Conservation (phyloP, 2,329 filamentous ascomycete species). For the Aspergillus sp. region DNA sequence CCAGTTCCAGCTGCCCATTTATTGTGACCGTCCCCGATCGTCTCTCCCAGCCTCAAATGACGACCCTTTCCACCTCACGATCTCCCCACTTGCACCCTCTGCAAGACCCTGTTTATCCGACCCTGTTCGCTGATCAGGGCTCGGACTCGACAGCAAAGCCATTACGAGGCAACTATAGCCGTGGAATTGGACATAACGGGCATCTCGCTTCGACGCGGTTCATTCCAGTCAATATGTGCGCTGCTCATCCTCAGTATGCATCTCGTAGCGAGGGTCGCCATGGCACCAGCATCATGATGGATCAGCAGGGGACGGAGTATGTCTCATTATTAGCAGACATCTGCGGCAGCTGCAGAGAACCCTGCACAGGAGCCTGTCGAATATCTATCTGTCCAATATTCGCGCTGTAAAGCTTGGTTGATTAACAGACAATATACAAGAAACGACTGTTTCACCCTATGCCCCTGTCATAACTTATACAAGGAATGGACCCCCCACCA, state of each 20-base stretch:
- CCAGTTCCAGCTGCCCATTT: background rate
- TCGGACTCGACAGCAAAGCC: background rate
- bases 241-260: no score
- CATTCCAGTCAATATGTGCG: no score
- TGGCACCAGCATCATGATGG: background rate
- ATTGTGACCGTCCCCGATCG: background rate
- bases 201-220: no score
- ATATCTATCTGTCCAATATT: no score
- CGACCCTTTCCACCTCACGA: background rate
- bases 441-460: no score
- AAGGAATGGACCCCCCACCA: no score
- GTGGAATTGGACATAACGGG: no score
- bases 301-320: background rate
- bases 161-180: no score
- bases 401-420: no score
- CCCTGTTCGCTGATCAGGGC: background rate
- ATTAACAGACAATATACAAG: no score
- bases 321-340: background rate
- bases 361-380: no score
- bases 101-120: background rate
- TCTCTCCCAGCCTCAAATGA: background rate
- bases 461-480: no score
- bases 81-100: background rate
- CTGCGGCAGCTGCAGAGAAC: background rate
- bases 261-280: background rate